Evolutionary conservation across 257 asterid species (phyloP).

Genomic region (Striga asiatica): DNA sequence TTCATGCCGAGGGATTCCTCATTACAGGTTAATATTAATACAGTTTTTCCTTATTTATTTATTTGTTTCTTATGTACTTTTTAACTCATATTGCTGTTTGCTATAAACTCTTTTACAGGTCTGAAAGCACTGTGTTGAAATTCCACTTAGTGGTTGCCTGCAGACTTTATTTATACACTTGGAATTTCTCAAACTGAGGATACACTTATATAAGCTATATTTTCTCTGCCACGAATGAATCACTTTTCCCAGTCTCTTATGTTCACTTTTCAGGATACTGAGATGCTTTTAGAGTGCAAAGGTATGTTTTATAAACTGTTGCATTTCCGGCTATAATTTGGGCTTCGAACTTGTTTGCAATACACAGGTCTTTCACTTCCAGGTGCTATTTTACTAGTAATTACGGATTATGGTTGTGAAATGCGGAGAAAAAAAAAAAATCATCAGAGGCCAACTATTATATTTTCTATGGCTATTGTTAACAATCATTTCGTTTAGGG

Average conservation of each 20-base stretch:
- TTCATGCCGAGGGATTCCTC: conserved; percentile 7
- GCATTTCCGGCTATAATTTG: neutral
- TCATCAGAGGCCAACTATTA: too few species aligned
- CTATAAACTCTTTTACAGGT: neutral
- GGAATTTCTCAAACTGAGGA: neutral
- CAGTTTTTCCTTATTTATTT: neutral
- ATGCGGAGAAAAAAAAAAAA: too few species aligned
- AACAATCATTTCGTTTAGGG: too few species aligned
- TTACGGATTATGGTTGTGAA: too few species aligned
- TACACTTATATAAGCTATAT: neutral
- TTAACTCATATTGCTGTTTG: neutral
- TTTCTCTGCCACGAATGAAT: neutral
- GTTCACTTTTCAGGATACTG: neutral
- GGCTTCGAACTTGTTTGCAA: neutral
- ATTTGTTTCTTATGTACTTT: neutral
- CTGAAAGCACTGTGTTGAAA: neutral
- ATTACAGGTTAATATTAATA: neutral
- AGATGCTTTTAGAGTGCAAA: neutral
- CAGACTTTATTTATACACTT: neutral
- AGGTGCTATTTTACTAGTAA: too few species aligned
- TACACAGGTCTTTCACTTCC: too few species aligned
- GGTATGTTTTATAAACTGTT: neutral
- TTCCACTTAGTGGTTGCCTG: neutral
- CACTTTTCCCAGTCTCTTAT: neutral
- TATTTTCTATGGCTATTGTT: too few species aligned